These are phyloP conservation scores for Fusarium albosuccineum DNA, from an alignment of 2,329 filamentous ascomycete species.

Conservation along the genomic window DNA sequence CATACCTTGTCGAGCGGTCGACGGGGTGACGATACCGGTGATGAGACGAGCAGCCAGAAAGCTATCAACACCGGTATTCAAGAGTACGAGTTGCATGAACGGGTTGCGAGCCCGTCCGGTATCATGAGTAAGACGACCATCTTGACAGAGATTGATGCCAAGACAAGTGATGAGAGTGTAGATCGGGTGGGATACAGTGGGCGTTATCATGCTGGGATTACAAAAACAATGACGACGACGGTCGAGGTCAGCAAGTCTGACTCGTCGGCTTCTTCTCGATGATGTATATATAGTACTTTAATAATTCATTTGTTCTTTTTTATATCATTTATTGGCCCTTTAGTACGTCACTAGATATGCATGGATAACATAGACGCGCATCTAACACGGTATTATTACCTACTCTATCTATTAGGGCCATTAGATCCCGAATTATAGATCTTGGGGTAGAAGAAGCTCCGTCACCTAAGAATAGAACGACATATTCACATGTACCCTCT, in stretches of 20 bases:
- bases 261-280: neutral
- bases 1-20: slow-evolving; percentile 39
- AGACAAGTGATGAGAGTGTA: slow-evolving; percentile 44
- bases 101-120: slow-evolving; percentile 21
- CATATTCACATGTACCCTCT: no score
- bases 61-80: slow-evolving; percentile 42
- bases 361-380: no score
- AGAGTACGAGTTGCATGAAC: slow-evolving; percentile 47
- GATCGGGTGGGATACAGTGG: slow-evolving; percentile 20
- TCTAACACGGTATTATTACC: no score
- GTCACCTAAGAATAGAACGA: no score
- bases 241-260: slow-evolving; percentile 34
- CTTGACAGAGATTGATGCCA: slow-evolving; percentile 39
- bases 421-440: no score
- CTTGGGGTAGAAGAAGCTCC: no score
- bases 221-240: slow-evolving; percentile 48
- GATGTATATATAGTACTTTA: neutral
- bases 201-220: slow-evolving; percentile 37
- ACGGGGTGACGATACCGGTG: slow-evolving; percentile 25
- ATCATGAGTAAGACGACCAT: slow-evolving; percentile 35
- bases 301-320: neutral
- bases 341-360: neutral
- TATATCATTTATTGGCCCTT: neutral
- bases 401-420: no score
- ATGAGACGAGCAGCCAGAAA: slow-evolving; percentile 48